These are phyloP conservation scores for Symbiodinium natans DNA, from an alignment of 73 alveolate genomes.

Conservation along the genomic window DNA sequence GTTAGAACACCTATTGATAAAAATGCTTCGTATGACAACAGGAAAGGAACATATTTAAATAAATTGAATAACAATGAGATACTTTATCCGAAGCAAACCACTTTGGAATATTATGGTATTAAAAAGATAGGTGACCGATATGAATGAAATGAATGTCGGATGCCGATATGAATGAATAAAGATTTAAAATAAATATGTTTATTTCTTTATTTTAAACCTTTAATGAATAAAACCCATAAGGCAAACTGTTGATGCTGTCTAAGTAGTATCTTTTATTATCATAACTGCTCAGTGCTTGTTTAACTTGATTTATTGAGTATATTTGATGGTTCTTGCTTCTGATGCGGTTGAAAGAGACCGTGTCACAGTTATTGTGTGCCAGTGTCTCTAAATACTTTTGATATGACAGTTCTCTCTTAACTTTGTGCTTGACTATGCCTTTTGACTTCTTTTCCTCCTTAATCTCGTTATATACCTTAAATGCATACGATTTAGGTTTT, in stretches of 20 bases:
- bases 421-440: neutral
- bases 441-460: conserved; percentile 10
- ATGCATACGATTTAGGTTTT: neutral
- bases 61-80: neutral
- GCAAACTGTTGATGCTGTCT: neutral
- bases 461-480: neutral
- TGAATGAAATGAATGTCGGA: no score
- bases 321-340: conserved; percentile 42
- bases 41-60: neutral
- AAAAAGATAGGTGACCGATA: no score
- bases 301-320: neutral
- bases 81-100: neutral
- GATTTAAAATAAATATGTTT: neutral
- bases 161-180: neutral
- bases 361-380: neutral
- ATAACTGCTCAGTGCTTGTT: neutral
- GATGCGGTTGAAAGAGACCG: neutral
- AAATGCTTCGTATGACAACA: neutral
- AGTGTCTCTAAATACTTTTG: neutral
- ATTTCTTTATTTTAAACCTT: neutral
- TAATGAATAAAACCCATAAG: conserved; percentile 3
- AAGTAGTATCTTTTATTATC: conserved; percentile 15
- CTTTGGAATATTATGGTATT: neutral
- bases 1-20: neutral
- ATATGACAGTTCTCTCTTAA: neutral